Evolutionary conservation across 306 rosid species (phyloP), one percentile per base, ranked within the genome.

Genomic region (Dryas alaskensis): DNA sequence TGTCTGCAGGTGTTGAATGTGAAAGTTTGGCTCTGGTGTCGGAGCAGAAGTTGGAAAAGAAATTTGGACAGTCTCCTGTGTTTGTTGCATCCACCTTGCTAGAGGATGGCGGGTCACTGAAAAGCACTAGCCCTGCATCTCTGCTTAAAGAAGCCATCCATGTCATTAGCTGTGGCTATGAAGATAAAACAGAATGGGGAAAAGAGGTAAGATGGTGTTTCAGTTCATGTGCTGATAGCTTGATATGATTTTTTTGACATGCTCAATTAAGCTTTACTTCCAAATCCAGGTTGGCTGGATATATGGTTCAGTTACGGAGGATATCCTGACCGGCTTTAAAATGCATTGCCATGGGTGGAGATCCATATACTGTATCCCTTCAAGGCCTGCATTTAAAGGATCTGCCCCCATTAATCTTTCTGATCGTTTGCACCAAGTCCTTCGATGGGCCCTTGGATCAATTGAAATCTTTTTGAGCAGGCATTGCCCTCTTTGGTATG

Each of bases 271-370:
- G 19, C 16, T 75, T 43, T 45, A 70, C 62, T 40, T 64, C 65
- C 11, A 31, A 40, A 45, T 37, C 70, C 69, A 90, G 96, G 88
- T 90, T 52, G 96, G 96, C 10, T 90, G 96, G 96, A 90, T 85
- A 74, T 88, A 90, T 77, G 93, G 96, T 67, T 90, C 93, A 16
- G 82, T 81, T 14, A 85, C 86, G 47, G 93, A 86, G 81, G 92
- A 90, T 65, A 88, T 85, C 59, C 53, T 88, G 73, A 90, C 93
- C 45, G 89, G 93, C 7, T 90, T 90, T 76, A 90, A 90, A 83
- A 88, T 90, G 87, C 96, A 90, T 40, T 88, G 92, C 43, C 90
- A 84, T 77, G 96, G 96, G 31, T 90, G 96, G 96, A 78, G 90
- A 81, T 90, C 96, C 9, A 85, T 90, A 75, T 88, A 86, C 63